A percentile compares a stretch with the other conserved stretches of the same genome.
These are phyloP conservation scores for Ophiostoma perfectum DNA, from an alignment of 2,329 filamentous ascomycete species.

Conservation along the genomic window DNA sequence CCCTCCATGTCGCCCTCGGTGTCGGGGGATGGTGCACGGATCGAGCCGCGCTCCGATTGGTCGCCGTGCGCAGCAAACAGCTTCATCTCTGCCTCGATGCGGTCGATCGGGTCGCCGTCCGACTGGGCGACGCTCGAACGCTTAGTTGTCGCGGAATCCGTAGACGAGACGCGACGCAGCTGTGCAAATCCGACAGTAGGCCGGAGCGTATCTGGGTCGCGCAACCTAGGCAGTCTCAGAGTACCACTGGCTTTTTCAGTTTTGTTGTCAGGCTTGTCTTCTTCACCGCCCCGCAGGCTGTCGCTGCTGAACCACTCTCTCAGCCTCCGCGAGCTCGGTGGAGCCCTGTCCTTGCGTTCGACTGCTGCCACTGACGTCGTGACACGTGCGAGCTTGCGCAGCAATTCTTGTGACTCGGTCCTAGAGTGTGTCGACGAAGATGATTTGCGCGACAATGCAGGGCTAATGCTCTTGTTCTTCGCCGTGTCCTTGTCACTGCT, in stretches of 20 bases:
- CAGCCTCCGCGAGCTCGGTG: neutral
- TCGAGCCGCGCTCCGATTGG: constrained; percentile 51
- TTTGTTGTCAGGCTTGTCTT: neutral
- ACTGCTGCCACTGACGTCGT: constrained; percentile 19
- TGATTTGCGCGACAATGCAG: constrained; percentile 25
- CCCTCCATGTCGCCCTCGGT: constrained; percentile 17
- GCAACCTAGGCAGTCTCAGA: constrained; percentile 29
- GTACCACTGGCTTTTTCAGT: neutral
- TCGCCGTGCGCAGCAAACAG: constrained; percentile 52
- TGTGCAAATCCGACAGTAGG: constrained; percentile 44
- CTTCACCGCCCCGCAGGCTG: constrained; percentile 8
- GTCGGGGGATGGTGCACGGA: constrained; percentile 46
- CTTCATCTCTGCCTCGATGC: constrained; percentile 52
- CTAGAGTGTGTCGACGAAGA: constrained; percentile 28
- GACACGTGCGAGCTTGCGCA: constrained; percentile 45
- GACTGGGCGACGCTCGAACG: constrained; percentile 44
- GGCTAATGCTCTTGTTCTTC: constrained; percentile 12
- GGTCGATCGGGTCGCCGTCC: constrained; percentile 50
- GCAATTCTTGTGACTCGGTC: constrained; percentile 44
- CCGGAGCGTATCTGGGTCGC: constrained; percentile 27
- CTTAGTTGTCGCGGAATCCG: constrained; percentile 46
- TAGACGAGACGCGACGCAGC: constrained; percentile 40
- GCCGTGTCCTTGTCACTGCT: constrained; percentile 19
- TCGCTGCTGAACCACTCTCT: constrained; percentile 13
- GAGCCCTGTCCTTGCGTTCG: constrained; percentile 17